These are phyloP conservation scores for Curvularia spicifera DNA, from an alignment of 2,329 filamentous ascomycete genomes.

Conservation along the genomic window DNA sequence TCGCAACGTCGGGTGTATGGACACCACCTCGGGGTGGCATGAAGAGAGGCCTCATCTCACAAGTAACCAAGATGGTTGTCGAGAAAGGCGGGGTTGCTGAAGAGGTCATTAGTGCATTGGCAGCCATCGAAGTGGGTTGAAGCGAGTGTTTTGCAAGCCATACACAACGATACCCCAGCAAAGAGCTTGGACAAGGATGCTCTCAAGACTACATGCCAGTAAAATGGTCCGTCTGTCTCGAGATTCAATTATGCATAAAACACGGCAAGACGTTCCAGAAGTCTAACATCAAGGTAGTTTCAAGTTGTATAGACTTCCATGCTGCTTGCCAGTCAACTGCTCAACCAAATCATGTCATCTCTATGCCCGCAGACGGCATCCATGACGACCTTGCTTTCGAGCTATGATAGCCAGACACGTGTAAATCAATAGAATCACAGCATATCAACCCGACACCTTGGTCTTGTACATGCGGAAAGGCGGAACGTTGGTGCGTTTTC, in stretches of 20 bases:
- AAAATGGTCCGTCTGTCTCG: background rate
- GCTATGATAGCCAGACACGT: constrained; percentile 4
- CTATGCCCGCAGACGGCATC: background rate
- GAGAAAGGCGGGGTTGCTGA: constrained; percentile 80
- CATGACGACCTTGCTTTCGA: background rate
- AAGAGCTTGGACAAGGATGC: constrained; percentile 1
- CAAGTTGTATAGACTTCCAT: constrained; percentile 3
- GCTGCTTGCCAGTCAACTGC: background rate
- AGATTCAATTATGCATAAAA: constrained; percentile 2
- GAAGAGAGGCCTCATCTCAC: constrained; percentile 73
- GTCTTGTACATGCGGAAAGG: background rate
- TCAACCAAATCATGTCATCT: constrained; percentile 1
- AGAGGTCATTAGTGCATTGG: constrained; percentile 82
- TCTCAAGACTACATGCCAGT: constrained; percentile 1
- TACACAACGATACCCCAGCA: constrained; percentile 5
- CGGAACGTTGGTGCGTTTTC: constrained; percentile 9
- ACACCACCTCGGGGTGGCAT: constrained; percentile 83
- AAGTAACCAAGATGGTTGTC: constrained; percentile 78
- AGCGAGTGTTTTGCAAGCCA: constrained; percentile 8
- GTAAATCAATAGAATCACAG: constrained; percentile 14
- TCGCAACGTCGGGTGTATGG: constrained; percentile 76
- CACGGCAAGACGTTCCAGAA: background rate
- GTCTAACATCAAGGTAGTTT: constrained; percentile 8
- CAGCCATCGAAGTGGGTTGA: constrained; percentile 67
- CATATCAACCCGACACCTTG: constrained; percentile 2